Base-by-base conservation (phyloP, 805 yeast genomes). In the Tetrapisispora iriomotensis region DNA sequence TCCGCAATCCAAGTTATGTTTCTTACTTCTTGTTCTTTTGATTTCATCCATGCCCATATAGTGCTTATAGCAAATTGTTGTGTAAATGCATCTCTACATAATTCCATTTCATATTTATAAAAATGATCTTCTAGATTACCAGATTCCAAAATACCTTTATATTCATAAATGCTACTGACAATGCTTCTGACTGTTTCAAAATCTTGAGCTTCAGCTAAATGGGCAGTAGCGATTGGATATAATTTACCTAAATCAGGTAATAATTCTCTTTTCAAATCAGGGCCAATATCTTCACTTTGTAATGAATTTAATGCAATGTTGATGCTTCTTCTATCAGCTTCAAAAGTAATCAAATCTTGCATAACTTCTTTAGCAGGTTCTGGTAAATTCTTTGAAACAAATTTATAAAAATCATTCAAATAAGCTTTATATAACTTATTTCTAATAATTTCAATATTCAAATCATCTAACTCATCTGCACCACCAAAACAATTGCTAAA, bases 1-100 rank as follows among this genome's bases (percentile, higher is more conserved):
- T 92, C 99, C 36, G 97, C 95, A 41, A 92, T 90, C 99, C 99
- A 92, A n/a, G 97, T 86, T 49, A 92, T 82, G 61, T 92, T 92
- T 64, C 98, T 76, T 43, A 94, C 77, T 64, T 92, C 99, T 65
- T 94, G 98, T 64, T 92, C 98, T 56, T 82, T 83, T 14, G 95
- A 81, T 64, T 86, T 82, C 58, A 94, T 74, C 94, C 96, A 92
- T 6, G 96, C 95, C 92, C 96, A 92, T 41, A 92, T 71, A 2
- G 95, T 82, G 28, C 87, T 74, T 51, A 82, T 74, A 14, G 96
- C 78, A 63, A 92, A 92, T 62, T 90, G 97, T 65, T 92, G 98
- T 25, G 98, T 88, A 63, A 92, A 87, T 0, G 96, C 95, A 57
- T 82, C 79, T 55, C 79, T 82, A 65, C 96, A 88, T 44, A 83